phyloP scores from a whole-genome alignment of 108 stramenopile genomes.

The Skeletonema grethae region DNA sequence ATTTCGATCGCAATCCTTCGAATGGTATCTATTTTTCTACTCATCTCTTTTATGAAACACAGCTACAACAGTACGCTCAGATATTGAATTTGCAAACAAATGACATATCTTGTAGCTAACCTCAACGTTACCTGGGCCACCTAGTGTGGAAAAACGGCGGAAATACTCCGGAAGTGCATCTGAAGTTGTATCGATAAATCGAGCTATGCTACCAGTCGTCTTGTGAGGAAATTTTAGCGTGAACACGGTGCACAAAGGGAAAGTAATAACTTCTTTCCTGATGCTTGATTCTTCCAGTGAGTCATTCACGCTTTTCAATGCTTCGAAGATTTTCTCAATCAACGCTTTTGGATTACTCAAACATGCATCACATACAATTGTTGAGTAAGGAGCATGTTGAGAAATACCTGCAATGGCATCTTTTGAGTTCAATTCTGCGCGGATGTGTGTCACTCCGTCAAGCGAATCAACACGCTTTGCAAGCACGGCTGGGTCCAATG shows the following conservation, averaged over 20 bases:
- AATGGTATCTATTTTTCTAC: not conserved
- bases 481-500: conserved; percentile 51
- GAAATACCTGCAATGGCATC: conserved; percentile 28
- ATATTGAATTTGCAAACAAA: conserved; percentile 56
- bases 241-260: conserved; percentile 48
- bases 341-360: conserved; percentile 30
- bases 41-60: conserved; percentile 29
- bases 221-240: conserved; percentile 63
- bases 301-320: conserved; percentile 23
- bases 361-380: conserved; percentile 62
- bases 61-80: conserved; percentile 54
- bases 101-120: conserved; percentile 47
- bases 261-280: conserved; percentile 19
- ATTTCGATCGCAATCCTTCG: too few species aligned
- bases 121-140: conserved; percentile 12
- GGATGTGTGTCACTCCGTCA: conserved; percentile 44
- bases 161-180: conserved; percentile 29
- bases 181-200: conserved; percentile 22
- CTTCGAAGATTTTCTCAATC: conserved; percentile 29
- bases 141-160: conserved; percentile 21
- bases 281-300: conserved; percentile 4
- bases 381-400: conserved; percentile 44
- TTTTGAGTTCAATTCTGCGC: conserved; percentile 24
- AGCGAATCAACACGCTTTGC: conserved; percentile 45
- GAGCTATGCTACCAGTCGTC: conserved; percentile 43